phyloP scores from a whole-genome alignment of 2,329 filamentous ascomycete species.

The Aspergillus awamori region DNA sequence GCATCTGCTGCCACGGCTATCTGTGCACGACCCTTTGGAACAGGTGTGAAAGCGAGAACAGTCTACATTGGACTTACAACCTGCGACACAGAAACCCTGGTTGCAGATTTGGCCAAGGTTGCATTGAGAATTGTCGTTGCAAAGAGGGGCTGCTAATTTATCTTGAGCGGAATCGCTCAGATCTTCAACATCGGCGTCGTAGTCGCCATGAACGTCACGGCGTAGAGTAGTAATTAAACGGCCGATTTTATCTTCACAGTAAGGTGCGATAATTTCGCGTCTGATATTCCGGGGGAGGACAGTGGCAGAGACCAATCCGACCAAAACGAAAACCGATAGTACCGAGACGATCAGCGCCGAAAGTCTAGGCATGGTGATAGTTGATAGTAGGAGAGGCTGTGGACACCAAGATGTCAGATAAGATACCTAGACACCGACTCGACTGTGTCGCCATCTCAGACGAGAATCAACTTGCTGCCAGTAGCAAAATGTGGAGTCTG shows the following conservation, averaged over 20 bases:
- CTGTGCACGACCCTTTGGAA: background rate
- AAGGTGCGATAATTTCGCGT: background rate
- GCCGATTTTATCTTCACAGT: background rate
- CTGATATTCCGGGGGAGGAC: background rate
- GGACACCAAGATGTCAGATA: background rate
- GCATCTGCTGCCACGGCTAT: background rate
- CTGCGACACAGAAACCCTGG: background rate
- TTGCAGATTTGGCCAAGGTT: slow-evolving; percentile 11
- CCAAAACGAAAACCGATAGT: background rate
- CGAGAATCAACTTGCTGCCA: too few species aligned
- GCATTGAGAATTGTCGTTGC: slow-evolving; percentile 8
- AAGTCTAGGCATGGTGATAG: slow-evolving; percentile 2
- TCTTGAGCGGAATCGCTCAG: background rate
- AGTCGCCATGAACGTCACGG: background rate
- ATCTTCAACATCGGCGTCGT: background rate
- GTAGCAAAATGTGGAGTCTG: background rate
- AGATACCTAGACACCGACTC: background rate
- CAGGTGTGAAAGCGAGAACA: slow-evolving; percentile 12
- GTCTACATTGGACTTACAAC: slow-evolving; percentile 7
- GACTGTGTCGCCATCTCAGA: background rate
- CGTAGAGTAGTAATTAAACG: background rate
- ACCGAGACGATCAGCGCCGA: background rate
- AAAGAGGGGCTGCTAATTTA: background rate
- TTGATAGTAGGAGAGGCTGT: background rate
- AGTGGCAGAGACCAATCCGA: background rate